A percentile compares a stretch with the other conserved stretches of the same genome.
These are phyloP conservation scores for Plasmodium knowlesi DNA, from an alignment of 169 alveolate species.

Conservation along the genomic window DNA sequence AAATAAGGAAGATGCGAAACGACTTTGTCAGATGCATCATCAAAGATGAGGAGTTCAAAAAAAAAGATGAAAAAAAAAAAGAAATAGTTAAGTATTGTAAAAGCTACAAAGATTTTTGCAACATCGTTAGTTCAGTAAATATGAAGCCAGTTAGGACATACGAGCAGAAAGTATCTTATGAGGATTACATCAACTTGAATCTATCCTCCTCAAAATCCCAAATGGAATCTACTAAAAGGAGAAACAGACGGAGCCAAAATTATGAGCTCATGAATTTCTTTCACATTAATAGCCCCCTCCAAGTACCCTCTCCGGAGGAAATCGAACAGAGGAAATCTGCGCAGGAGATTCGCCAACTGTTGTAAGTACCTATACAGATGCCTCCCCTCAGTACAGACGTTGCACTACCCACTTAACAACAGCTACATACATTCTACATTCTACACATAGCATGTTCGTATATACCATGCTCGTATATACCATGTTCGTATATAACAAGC, in stretches of 20 bases:
- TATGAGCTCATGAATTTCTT: neutral
- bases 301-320: neutral
- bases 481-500: too few relatives aligned
- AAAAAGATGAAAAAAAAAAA: conserved; percentile 71
- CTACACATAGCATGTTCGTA: too few relatives aligned
- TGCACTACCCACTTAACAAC: too few relatives aligned
- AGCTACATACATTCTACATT: too few relatives aligned
- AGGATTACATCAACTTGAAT: conserved; percentile 22
- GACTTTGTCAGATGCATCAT: conserved; percentile 43
- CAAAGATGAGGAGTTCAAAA: conserved; percentile 59
- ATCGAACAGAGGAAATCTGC: neutral
- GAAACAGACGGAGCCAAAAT: neutral
- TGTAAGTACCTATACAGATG: neutral
- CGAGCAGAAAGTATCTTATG: conserved; percentile 60
- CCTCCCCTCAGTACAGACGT: too few relatives aligned
- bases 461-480: too few relatives aligned
- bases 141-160: conserved; percentile 72
- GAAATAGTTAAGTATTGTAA: conserved; percentile 66
- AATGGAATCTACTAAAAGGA: conserved; percentile 3
- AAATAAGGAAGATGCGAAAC: conserved; percentile 34
- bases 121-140: conserved; percentile 48
- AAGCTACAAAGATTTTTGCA: conserved; percentile 71
- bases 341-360: conserved; percentile 11
- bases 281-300: neutral
- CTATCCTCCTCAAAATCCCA: neutral